Conservation (phyloP, 2,329 filamentous ascomycete genomes). For the Aureobasidium sp. region DNA sequence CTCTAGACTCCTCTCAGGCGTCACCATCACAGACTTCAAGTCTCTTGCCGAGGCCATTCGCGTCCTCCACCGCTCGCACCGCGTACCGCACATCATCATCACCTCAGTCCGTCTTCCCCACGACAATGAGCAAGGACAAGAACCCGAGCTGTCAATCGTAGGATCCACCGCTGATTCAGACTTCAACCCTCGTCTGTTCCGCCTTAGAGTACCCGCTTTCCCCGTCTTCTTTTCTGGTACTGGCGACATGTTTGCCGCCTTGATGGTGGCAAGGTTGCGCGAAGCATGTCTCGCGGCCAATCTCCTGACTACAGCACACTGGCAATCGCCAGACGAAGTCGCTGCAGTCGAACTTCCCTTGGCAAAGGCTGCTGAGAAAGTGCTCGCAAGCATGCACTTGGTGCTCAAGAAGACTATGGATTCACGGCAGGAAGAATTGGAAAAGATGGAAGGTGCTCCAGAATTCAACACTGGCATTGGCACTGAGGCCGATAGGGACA, state of each 20-base stretch:
- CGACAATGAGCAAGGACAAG: not conserved
- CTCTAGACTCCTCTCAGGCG: constrained; percentile 69
- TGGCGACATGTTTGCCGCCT: constrained; percentile 95
- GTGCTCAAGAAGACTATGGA: constrained; percentile 63
- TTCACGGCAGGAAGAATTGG: constrained; percentile 60
- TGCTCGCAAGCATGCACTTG: constrained; percentile 86
- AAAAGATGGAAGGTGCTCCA: constrained; percentile 34
- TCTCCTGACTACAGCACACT: constrained; percentile 54
- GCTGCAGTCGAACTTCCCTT: constrained; percentile 66
- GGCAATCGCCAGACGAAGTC: constrained; percentile 72
- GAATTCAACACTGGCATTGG: constrained; percentile 39
- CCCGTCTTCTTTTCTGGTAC: constrained; percentile 95
- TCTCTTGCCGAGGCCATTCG: constrained; percentile 69
- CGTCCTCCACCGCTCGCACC: constrained; percentile 59
- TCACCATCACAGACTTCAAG: constrained; percentile 69
- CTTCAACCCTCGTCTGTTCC: constrained; percentile 72
- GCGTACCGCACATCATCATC: constrained; percentile 82
- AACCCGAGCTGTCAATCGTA: constrained; percentile 49
- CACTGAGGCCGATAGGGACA: constrained; percentile 35
- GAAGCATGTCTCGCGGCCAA: constrained; percentile 60
- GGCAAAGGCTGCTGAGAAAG: constrained; percentile 75
- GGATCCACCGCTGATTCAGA: constrained; percentile 64
- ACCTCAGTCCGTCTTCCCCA: constrained; percentile 70
- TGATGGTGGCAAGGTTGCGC: constrained; percentile 79
- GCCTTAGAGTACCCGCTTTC: constrained; percentile 76